Evolutionary conservation across 768 basidiomycete species (phyloP), one percentile per base, ranked within the genome.

Genomic region (Pholiota microspora): DNA sequence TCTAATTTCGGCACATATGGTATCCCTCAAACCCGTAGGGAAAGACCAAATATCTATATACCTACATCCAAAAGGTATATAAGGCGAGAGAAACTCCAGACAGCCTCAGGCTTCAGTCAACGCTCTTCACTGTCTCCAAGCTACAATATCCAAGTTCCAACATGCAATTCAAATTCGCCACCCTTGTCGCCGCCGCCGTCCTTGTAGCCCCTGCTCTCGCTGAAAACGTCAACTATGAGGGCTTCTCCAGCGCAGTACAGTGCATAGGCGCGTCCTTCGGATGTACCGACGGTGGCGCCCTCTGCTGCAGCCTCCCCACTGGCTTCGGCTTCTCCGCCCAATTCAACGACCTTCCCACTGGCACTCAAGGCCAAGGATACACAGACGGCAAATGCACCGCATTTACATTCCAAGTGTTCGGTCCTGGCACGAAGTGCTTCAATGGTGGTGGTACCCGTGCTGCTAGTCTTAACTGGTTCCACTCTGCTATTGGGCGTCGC

Each of bases 321-420:
- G 60, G 60, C 16, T 61, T 58, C 46, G 60, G 57, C 18, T 61
- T 58, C 46, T 61, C 57, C 7, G 57, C 50, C 10, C 45, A 48
- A 25, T 61, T 61, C 57, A 51, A 51, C 45, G 52, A 53, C 42
- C 57, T 61, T 45, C 49, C 54, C 10, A 5, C 28, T n/a, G 54
- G 50, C n/a, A 40, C 53, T 21, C 53, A 58, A 34, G 60, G 60
- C n/a, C 53, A 61, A 45, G 57, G 53, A 34, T 61, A 51, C 57
- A 55, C 42, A 35, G 53, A 47, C 36, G 18, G n/a, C n/a, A 18
- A 5, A 12, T 57, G 52, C 29, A 46, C 38, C 13, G 23, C 15
- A 48, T 57, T 57, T 36, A 12, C 47, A 21, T 57, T 54, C 38
- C 24, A 46, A 2, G 28, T 60, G 15, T 57, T 60, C 24, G 59